A percentile compares a stretch with the other conserved stretches of the same genome.
phyloP scores from a whole-genome alignment of 2,329 filamentous ascomycete genomes.

The Sphaceloma murrayae region DNA sequence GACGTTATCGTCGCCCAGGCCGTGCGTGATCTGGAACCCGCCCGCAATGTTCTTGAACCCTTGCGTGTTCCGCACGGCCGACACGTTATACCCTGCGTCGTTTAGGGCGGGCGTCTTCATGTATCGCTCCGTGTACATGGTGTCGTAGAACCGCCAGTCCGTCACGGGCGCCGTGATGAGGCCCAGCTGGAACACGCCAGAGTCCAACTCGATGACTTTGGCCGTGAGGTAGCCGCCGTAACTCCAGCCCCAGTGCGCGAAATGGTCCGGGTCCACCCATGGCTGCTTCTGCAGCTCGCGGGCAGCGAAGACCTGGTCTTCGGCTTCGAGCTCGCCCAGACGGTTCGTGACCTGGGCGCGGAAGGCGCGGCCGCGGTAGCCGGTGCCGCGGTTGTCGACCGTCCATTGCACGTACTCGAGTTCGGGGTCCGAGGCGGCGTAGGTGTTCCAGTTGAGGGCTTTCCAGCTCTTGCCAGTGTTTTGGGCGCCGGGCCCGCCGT shows the following conservation, averaged over 20 bases:
- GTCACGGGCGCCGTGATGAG: constrained; percentile 56
- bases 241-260: constrained; percentile 61
- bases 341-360: constrained; percentile 48
- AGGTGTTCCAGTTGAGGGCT: constrained; percentile 49
- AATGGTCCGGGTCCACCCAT: constrained; percentile 49
- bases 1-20: constrained; percentile 61
- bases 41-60: constrained; percentile 56
- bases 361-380: constrained; percentile 54
- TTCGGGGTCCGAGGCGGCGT: constrained; percentile 58
- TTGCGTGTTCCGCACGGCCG: constrained; percentile 47
- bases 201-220: constrained; percentile 56
- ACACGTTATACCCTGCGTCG: constrained; percentile 49
- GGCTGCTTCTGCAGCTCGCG: constrained; percentile 42
- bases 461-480: constrained; percentile 50
- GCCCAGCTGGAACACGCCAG: constrained; percentile 52
- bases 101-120: constrained; percentile 56
- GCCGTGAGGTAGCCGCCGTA: constrained; percentile 58
- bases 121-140: constrained; percentile 62
- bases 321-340: constrained; percentile 53
- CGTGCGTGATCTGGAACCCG: constrained; percentile 54
- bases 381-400: constrained; percentile 60
- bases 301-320: constrained; percentile 60
- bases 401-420: constrained; percentile 59
- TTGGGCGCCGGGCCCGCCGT: constrained; percentile 58
- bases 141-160: constrained; percentile 64